These are phyloP conservation scores for Delonix regia DNA, from an alignment of 306 rosid species.

Conservation along the genomic window DNA sequence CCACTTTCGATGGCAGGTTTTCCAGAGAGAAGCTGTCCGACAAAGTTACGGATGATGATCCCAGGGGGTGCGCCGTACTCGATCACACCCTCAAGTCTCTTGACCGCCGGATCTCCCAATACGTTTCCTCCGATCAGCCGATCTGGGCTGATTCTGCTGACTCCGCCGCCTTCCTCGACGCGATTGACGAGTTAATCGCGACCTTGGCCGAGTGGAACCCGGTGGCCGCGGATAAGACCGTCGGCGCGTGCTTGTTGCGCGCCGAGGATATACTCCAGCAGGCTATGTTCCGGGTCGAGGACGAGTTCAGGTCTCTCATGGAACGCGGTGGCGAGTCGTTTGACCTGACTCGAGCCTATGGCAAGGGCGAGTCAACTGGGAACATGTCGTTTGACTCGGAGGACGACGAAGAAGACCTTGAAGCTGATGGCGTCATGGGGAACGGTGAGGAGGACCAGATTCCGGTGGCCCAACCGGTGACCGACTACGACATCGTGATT, in stretches of 20 bases:
- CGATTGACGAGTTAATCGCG: constrained; percentile 62
- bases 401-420: constrained; percentile 45
- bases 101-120: constrained; percentile 67
- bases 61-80: constrained; percentile 52
- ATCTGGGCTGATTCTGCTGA: constrained; percentile 65
- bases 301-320: constrained; percentile 77
- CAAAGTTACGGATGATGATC: constrained; percentile 37
- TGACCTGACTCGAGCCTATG: constrained; percentile 50
- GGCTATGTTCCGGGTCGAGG: constrained; percentile 72
- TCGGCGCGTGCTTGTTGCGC: constrained; percentile 57
- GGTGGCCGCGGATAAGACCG: constrained; percentile 56
- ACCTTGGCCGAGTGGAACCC: constrained; percentile 66
- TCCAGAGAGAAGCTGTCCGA: constrained; percentile 77
- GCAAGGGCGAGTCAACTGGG: constrained; percentile 50
- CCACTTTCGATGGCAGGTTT: constrained; percentile 80
- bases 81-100: constrained; percentile 61
- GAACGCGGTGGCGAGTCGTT: constrained; percentile 74
- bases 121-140: constrained; percentile 53
- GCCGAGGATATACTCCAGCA: constrained; percentile 76
- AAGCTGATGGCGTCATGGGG: constrained; percentile 32
- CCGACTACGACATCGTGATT: constrained; percentile 59
- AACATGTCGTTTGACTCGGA: constrained; percentile 54
- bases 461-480: constrained; percentile 62
- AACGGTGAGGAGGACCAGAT: constrained; percentile 45
- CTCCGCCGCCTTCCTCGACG: constrained; percentile 66